Evolutionary conservation across 129 eudicot genomes (phyloP).

Genomic region (Flaveria sonorensis): DNA sequence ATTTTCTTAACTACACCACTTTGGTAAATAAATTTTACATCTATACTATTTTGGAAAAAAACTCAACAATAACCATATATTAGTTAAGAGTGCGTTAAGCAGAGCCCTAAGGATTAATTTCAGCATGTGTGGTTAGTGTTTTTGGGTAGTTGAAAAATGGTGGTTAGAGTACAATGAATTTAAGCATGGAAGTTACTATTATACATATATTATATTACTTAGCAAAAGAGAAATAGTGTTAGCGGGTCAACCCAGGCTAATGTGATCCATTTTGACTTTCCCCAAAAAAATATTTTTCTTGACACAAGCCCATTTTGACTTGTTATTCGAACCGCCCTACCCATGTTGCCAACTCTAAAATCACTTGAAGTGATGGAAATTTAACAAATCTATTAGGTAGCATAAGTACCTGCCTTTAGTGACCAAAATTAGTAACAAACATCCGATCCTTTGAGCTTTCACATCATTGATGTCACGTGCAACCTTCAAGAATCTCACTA

Average conservation of each 20-base stretch:
- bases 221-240: neutral
- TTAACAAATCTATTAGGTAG: neutral
- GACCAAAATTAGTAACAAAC: constrained; percentile 44
- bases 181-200: neutral
- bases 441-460: constrained; percentile 68
- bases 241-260: neutral
- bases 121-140: neutral
- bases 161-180: neutral
- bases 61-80: neutral
- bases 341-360: neutral
- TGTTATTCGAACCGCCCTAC: neutral
- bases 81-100: neutral
- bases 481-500: constrained; percentile 57
- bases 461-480: constrained; percentile 47
- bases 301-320: neutral
- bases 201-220: neutral
- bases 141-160: neutral
- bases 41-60: no score
- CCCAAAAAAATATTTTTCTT: neutral
- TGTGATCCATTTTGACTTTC: neutral
- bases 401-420: constrained; percentile 58
- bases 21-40: no score
- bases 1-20: no score
- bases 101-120: neutral
- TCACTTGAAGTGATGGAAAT: neutral